Percentiles rank a stretch among this genome's conserved stretches.
Evolutionary conservation across 2,329 filamentous ascomycete genomes (phyloP).

Genomic region (Fusarium austroafricanum): DNA sequence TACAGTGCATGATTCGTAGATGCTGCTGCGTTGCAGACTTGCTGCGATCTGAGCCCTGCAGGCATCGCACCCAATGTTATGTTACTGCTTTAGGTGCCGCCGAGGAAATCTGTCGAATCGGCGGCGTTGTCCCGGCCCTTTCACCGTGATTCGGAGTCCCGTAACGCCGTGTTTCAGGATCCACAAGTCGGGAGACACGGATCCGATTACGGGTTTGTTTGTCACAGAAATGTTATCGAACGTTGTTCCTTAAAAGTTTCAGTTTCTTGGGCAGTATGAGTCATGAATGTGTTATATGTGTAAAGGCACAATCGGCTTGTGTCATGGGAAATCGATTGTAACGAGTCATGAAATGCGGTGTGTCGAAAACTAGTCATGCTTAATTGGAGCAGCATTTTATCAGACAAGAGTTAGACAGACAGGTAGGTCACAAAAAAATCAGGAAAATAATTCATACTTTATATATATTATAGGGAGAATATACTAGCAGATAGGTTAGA

Average conservation of each 20-base stretch:
- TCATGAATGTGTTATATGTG: not conserved
- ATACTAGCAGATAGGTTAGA: no score
- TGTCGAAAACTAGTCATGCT: no score
- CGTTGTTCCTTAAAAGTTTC: not conserved
- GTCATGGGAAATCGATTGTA: not conserved
- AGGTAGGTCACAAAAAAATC: no score
- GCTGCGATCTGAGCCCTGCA: not conserved
- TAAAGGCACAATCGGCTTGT: not conserved
- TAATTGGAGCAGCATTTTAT: not conserved
- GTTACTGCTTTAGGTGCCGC: slow-evolving; percentile 1
- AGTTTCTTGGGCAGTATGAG: slow-evolving; percentile 1
- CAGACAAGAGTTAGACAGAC: not conserved
- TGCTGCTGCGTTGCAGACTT: slow-evolving; percentile 1
- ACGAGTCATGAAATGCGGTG: slow-evolving; percentile 13
- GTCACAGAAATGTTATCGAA: not conserved
- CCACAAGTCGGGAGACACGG: slow-evolving; percentile 15
- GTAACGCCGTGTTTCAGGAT: slow-evolving; percentile 34
- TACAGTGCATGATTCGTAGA: slow-evolving; percentile 33
- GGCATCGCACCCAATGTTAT: slow-evolving; percentile 4
- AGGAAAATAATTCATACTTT: no score
- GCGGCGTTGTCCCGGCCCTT: slow-evolving; percentile 7
- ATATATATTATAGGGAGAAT: no score
- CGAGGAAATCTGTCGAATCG: slow-evolving; percentile 20
- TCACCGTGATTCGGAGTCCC: slow-evolving; percentile 17
- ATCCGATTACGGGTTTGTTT: slow-evolving; percentile 11